Evolutionary conservation across 345 rosid genomes (phyloP).

Genomic region (Dovyalis caffra): DNA sequence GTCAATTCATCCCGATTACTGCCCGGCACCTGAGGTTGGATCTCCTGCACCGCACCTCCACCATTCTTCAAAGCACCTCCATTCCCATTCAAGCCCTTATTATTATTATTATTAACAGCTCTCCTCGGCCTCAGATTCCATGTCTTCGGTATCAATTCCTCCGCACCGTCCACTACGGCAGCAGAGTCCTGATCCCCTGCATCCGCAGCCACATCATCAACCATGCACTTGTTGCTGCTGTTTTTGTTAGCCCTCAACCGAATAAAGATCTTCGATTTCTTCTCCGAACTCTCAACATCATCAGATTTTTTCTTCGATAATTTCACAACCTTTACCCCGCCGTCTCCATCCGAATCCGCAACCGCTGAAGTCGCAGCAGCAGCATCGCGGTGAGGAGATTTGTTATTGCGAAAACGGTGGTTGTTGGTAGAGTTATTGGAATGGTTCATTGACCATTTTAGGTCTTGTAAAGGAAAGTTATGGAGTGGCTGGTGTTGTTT

Average conservation of each 20-base stretch:
- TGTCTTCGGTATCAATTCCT: conserved; percentile 45
- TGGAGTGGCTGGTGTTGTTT: conserved; percentile 60
- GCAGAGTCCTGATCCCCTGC: conserved; percentile 41
- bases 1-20: conserved; percentile 15
- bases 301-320: conserved; percentile 17
- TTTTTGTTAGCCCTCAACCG: conserved; percentile 40
- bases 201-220: conserved; percentile 21
- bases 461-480: conserved; percentile 59
- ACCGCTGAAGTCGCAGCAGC: too few species aligned
- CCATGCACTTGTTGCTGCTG: not conserved
- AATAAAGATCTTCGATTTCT: conserved; percentile 49
- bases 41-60: conserved; percentile 27
- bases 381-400: conserved; percentile 15
- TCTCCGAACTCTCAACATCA: conserved; percentile 31
- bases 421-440: conserved; percentile 9
- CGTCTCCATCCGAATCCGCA: conserved; percentile 15
- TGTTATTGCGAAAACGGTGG: conserved; percentile 39
- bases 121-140: conserved; percentile 77
- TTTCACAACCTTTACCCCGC: conserved; percentile 12
- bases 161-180: conserved; percentile 35
- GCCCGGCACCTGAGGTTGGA: conserved; percentile 29
- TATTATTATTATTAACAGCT: conserved; percentile 21
- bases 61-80: conserved; percentile 30
- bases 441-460: conserved; percentile 57
- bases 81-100: conserved; percentile 7